Conservation (phyloP, 305 asterid genomes). For the Fraxinus platypoda region DNA sequence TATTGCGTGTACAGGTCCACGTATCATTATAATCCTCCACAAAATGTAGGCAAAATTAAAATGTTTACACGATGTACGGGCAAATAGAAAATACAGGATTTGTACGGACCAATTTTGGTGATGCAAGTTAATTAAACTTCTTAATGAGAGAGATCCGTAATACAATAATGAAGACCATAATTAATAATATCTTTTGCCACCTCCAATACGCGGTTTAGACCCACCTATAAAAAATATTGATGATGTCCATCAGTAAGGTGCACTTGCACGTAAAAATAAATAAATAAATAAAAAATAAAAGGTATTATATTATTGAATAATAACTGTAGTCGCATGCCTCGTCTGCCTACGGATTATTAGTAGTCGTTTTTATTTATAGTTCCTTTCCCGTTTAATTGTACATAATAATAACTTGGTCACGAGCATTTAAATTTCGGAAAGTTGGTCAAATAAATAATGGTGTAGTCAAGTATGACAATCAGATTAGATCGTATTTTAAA, state of each 20-base stretch:
- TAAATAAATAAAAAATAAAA: no score
- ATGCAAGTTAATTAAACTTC: background rate
- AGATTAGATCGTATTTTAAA: background rate
- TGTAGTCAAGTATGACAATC: background rate
- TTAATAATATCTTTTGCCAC: background rate
- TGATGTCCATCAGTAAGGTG: background rate
- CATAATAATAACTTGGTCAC: background rate
- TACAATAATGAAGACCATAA: no score
- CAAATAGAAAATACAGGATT: background rate
- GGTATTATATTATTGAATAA: no score
- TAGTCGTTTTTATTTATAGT: no score
- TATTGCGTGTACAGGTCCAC: no score
- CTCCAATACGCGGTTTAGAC: conserved; percentile 10
- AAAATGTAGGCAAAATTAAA: background rate
- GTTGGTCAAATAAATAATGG: background rate
- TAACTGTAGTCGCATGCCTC: no score
- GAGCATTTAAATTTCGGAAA: background rate
- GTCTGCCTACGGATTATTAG: no score
- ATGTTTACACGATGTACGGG: background rate
- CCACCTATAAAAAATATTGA: background rate
- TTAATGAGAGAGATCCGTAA: background rate
- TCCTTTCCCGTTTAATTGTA: no score
- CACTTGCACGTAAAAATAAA: background rate
- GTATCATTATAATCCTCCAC: background rate
- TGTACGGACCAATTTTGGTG: background rate